These are phyloP conservation scores for Coleophoma cylindrospora DNA, from an alignment of 2,329 filamentous ascomycete species.

Conservation along the genomic window DNA sequence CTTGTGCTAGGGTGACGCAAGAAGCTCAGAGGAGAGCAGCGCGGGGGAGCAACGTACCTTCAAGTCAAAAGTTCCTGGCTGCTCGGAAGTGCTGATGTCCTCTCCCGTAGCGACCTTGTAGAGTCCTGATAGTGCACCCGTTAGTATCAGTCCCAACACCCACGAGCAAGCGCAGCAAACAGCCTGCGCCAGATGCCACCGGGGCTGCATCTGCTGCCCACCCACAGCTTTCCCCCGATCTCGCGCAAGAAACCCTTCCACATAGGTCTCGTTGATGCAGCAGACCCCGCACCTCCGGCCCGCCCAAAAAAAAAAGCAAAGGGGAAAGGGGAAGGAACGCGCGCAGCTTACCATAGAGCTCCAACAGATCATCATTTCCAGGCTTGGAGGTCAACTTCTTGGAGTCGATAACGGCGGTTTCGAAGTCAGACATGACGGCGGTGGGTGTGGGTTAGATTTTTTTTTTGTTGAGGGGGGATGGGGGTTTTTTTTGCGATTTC, in stretches of 20 bases:
- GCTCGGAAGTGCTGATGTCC: constrained; percentile 48
- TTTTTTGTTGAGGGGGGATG: no score
- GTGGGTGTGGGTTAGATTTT: no score
- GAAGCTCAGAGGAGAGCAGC: neutral
- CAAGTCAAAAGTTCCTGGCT: constrained; percentile 66
- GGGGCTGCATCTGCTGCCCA: no score
- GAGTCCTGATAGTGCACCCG: constrained; percentile 35
- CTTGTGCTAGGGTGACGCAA: neutral
- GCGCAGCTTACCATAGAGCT: constrained; percentile 19
- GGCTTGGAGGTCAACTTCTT: constrained; percentile 65
- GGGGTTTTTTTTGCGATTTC: no score
- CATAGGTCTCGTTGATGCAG: no score
- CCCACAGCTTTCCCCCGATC: no score
- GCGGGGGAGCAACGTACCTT: constrained; percentile 31
- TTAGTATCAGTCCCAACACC: neutral
- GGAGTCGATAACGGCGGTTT: constrained; percentile 55
- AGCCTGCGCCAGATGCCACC: no score
- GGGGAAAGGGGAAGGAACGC: neutral
- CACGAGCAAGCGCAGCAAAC: neutral
- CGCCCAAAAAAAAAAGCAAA: neutral
- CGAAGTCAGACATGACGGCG: constrained; percentile 33
- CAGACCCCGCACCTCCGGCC: no score
- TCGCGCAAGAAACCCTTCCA: no score
- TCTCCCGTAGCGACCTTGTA: constrained; percentile 55
- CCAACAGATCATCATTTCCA: constrained; percentile 57